These are phyloP conservation scores for Erysimum pusillum DNA, from an alignment of 441 rosid species.

Conservation along the genomic window DNA sequence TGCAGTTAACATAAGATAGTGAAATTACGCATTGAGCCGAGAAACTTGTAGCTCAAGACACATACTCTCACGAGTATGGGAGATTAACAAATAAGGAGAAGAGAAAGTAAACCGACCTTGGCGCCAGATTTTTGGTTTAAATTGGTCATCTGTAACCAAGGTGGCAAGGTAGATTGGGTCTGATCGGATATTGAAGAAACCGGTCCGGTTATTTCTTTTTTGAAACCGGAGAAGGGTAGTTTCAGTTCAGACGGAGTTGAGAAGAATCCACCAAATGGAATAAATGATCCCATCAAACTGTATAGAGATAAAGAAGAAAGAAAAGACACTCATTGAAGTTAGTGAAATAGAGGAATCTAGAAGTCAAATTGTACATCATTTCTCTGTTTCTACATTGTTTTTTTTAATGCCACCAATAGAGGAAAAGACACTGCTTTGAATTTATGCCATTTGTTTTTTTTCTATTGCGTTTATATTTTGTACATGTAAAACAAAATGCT, in stretches of 20 bases:
- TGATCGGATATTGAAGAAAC: constrained; percentile 67
- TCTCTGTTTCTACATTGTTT: constrained; percentile 8
- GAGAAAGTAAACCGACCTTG: constrained; percentile 55
- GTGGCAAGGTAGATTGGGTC: constrained; percentile 62
- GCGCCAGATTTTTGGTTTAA: constrained; percentile 47
- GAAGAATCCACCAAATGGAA: constrained; percentile 93
- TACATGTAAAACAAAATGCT: not conserved
- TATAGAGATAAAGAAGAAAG: not conserved
- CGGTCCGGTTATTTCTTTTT: constrained; percentile 52
- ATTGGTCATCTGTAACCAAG: constrained; percentile 77
- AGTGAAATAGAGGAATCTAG: constrained; percentile 7
- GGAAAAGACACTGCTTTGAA: not conserved
- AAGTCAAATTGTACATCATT: constrained; percentile 5
- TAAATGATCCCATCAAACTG: constrained; percentile 92
- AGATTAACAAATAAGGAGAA: not conserved
- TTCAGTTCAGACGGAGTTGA: constrained; percentile 67
- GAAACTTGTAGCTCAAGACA: constrained; percentile 40
- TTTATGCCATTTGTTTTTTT: not conserved
- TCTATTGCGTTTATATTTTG: not conserved
- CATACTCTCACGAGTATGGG: not conserved
- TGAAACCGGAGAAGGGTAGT: constrained; percentile 50
- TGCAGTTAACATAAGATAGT: constrained; percentile 42
- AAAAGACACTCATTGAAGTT: constrained; percentile 24
- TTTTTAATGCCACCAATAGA: too few relatives aligned
- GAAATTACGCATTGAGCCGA: not conserved